Evolutionary conservation across 1,139 yeast genomes (phyloP).

Genomic region (Candida buenavistaensis): DNA sequence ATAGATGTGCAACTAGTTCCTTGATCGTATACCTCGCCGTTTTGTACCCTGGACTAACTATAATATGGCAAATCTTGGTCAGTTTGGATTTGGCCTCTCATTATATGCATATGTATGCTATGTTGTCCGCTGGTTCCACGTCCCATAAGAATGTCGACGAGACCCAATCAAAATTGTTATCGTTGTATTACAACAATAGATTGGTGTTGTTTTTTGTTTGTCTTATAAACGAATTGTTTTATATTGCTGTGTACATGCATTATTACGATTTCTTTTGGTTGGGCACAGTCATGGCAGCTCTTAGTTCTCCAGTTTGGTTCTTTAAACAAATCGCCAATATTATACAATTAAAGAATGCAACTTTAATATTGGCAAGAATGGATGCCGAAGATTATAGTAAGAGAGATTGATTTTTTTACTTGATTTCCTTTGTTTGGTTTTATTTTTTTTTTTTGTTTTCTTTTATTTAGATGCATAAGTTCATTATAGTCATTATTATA

Average conservation of each 20-base stretch:
- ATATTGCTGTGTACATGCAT: slow-evolving; percentile 81
- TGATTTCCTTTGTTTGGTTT: background rate
- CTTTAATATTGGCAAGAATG: slow-evolving; percentile 70
- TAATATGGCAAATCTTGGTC: slow-evolving; percentile 82
- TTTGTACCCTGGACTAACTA: slow-evolving; percentile 64
- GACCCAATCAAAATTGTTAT: slow-evolving; percentile 69
- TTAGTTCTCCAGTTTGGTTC: slow-evolving; percentile 82
- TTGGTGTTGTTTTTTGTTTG: slow-evolving; percentile 84
- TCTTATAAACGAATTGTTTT: slow-evolving; percentile 89
- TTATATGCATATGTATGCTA: slow-evolving; percentile 98
- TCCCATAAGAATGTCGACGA: slow-evolving; percentile 84
- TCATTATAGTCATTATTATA: slow-evolving; percentile 1
- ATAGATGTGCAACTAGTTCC: slow-evolving; percentile 93
- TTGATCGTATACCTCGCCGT: slow-evolving; percentile 82
- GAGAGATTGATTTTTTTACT: slow-evolving; percentile 4
- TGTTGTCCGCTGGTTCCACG: slow-evolving; percentile 72
- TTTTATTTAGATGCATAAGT: slow-evolving; percentile 1
- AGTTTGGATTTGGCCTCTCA: slow-evolving; percentile 93
- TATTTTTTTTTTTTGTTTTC: slow-evolving; percentile 1
- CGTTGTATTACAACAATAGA: slow-evolving; percentile 84
- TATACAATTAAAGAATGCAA: slow-evolving; percentile 86
- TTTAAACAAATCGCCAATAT: slow-evolving; percentile 91
- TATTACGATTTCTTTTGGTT: slow-evolving; percentile 65
- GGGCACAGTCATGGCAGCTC: slow-evolving; percentile 63
- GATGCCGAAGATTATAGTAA: slow-evolving; percentile 62